Evolutionary conservation across 2,329 filamentous ascomycete genomes (phyloP).

Genomic region (Penicillium sp.): DNA sequence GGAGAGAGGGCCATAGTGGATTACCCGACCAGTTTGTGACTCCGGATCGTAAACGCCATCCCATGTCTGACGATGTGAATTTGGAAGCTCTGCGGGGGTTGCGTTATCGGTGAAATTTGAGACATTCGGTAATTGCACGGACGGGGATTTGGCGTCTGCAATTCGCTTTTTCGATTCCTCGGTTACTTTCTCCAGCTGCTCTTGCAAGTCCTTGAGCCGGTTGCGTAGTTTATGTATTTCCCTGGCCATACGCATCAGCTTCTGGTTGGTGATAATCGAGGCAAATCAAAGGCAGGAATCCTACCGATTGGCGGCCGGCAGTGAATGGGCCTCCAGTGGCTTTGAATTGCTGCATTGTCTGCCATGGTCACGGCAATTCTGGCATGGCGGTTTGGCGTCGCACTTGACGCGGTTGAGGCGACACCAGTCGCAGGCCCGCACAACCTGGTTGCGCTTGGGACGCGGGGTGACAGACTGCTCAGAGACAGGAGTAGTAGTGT

Average conservation of each 20-base stretch:
- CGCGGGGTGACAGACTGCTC: neutral
- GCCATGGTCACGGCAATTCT: slow-evolving; percentile 7
- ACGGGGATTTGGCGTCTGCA: slow-evolving; percentile 20
- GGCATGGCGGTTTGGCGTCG: neutral
- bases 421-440: slow-evolving; percentile 7
- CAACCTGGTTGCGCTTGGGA: slow-evolving; percentile 6
- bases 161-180: slow-evolving; percentile 8
- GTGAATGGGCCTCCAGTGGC: slow-evolving; percentile 6
- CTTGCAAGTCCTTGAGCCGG: slow-evolving; percentile 26
- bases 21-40: slow-evolving; percentile 14
- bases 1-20: slow-evolving; percentile 43
- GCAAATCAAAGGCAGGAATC: neutral
- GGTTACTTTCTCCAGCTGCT: slow-evolving; percentile 26
- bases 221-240: slow-evolving; percentile 26
- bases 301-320: slow-evolving; percentile 6
- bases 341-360: slow-evolving; percentile 13
- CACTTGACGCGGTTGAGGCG: slow-evolving; percentile 6
- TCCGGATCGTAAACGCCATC: neutral
- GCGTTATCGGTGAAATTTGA: slow-evolving; percentile 18
- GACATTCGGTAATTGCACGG: slow-evolving; percentile 18
- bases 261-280: too few relatives aligned
- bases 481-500: neutral
- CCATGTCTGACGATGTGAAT: slow-evolving; percentile 26
- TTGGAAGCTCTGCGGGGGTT: slow-evolving; percentile 31
- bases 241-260: neutral